Evolutionary conservation across 768 basidiomycete genomes (phyloP).

Genomic region (Lactarius vividus): DNA sequence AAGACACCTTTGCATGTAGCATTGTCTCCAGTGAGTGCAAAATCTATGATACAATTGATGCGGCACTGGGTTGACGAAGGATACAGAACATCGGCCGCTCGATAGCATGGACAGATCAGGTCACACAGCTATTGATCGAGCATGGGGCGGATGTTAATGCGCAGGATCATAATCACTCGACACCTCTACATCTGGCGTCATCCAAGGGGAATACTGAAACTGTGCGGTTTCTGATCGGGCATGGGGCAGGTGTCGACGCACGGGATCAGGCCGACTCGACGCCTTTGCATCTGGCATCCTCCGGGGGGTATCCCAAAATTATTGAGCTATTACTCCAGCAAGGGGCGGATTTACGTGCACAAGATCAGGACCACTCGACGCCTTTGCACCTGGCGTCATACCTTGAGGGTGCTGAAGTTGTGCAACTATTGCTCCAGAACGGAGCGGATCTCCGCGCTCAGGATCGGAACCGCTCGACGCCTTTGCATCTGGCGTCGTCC

Average conservation of each 20-base stretch:
- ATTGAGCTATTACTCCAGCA: neutral
- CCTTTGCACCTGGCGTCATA: neutral
- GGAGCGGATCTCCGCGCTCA: neutral
- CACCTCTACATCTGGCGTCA: neutral
- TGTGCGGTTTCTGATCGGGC: no score
- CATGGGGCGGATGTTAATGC: neutral
- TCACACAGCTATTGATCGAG: neutral
- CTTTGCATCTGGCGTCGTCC: neutral
- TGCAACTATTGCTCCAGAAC: neutral
- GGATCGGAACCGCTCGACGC: neutral
- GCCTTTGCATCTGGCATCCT: neutral
- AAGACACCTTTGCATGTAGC: no score
- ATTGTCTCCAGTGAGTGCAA: no score
- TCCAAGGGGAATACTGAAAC: neutral
- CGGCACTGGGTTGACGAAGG: no score
- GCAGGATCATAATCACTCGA: neutral
- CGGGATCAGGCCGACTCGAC: neutral
- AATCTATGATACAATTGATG: no score
- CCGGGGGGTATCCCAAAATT: neutral
- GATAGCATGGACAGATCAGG: no score
- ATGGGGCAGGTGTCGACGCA: neutral
- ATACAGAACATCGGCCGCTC: no score
- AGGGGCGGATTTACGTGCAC: neutral
- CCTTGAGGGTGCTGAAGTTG: neutral
- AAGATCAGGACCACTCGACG: neutral